Base-by-base conservation (phyloP, 1,284 basidiomycete genomes). In the Veloboletus limbatus region DNA sequence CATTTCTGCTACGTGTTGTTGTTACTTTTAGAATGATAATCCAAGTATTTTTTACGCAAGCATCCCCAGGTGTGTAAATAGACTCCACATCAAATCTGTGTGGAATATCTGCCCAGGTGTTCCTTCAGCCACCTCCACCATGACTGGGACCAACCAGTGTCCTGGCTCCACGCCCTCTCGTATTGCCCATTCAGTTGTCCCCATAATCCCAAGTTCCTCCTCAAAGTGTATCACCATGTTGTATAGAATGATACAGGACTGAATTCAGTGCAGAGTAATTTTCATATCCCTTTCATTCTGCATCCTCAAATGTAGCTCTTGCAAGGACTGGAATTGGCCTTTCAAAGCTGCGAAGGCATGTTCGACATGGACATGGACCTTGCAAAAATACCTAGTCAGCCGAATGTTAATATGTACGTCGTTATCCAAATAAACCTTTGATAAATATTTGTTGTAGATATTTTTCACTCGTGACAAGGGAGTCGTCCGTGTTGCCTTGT, bases 171-270 rank as follows among this genome's bases (percentile, higher is more conserved):
- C 4, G 4, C 11, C 26, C 16, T 39, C 26, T n/a, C 8, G 18
- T 11, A 4, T 13, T n/a, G 26, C 27, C 38, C 27, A 39, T 3
- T 9, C 3, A 4, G 11, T 20, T 14, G 38, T 22, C 11, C 6
- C 8, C 8, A 9, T 2, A 5, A 9, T n/a, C 3, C 38, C 17
- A 3, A 28, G 11, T 13, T 13, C 9, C 16, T 38, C 43, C 11
- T 45, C 30, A 27, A 45, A 39, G 1, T 9, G 7, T 2, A 45
- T 10, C 6, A 47, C 37, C 40, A 48, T 43, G 16, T 48, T 43
- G 20, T 38, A 28, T 1, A 43, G 6, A 7, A 43, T 43, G 8
- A 47, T 22, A 14, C 45, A 47, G 11, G 34, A 47, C 4, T 20
- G n/a, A 2, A 47, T 20, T 39, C 45, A 47, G 6, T 47, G n/a